Evolutionary conservation across 179 eudicot species (phyloP).

Genomic region (Spergularia azorica): DNA sequence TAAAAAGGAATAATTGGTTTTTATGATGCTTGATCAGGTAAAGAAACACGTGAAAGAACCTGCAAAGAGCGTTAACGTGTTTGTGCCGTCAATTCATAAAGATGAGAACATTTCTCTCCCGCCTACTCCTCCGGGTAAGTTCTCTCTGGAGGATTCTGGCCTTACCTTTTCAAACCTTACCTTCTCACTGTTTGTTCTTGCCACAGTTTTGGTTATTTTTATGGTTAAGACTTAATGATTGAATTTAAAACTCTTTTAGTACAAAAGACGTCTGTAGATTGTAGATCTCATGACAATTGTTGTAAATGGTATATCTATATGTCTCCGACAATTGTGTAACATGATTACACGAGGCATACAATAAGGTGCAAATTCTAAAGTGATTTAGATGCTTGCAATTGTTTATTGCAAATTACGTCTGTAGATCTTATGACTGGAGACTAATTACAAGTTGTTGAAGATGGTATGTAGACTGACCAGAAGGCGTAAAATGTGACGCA

Average conservation of each 20-base stretch:
- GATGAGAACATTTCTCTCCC: slow-evolving; percentile 45
- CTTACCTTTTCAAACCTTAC: background rate
- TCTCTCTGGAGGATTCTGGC: slow-evolving; percentile 6
- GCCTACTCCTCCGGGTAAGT: slow-evolving; percentile 56
- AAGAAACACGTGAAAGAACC: slow-evolving; percentile 26
- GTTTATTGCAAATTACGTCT: too few species aligned
- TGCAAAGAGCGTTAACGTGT: slow-evolving; percentile 21
- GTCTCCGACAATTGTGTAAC: background rate
- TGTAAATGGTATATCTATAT: too few species aligned
- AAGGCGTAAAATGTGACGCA: too few species aligned
- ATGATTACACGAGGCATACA: background rate
- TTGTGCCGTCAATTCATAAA: slow-evolving; percentile 21
- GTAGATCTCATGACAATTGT: background rate
- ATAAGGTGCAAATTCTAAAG: too few species aligned
- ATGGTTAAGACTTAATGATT: background rate
- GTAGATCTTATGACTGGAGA: too few species aligned
- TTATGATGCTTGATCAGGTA: slow-evolving; percentile 23
- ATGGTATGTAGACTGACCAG: too few species aligned
- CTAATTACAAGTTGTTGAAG: too few species aligned
- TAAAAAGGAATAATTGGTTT: background rate
- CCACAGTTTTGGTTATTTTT: background rate
- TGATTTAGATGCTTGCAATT: too few species aligned
- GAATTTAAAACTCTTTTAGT: background rate
- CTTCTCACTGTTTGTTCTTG: background rate
- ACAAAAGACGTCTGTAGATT: background rate